Evolutionary conservation across 2,329 filamentous ascomycete species (phyloP), one percentile per base, ranked within the genome.

Genomic region (Cladosporium oxysporum): DNA sequence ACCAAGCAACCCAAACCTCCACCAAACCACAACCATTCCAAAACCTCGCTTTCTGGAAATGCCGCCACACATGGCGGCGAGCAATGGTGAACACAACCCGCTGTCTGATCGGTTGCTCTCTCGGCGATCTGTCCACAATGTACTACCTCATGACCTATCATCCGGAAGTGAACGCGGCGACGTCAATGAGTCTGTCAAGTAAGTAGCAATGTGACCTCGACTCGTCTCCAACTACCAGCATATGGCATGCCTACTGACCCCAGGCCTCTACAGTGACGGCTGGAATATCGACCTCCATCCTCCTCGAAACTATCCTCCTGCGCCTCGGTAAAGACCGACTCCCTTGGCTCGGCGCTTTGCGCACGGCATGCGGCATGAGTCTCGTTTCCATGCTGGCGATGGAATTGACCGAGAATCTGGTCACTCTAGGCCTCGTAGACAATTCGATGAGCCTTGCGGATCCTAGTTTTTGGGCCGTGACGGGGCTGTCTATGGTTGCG

Each of bases 301-400:
- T 57, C 6, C 50, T 63, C 16, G 61, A 63, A 31, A 63, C 61
- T 16, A 11, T 33, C 16, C 61, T 63, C 23, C 50, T 63, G 3
- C 50, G 37, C 16, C 50, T 63, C 10, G 61, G 61, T 35, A 57
- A 55, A 33, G 61, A 63, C 37, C 35, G 26, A 10, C 28, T 63
- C 1, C 14, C 61, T 2, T 63, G 61, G 61, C 16, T 12, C 10
- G 35, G 16, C 37, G 61, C 61, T 4, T 3, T 33, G 29, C 49
- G 49, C 26, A 63, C 61, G 1, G 61, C 61, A 1, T 63, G 61
- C 26, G 61, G 61, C 2, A 63, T 63, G 61, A 63, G 61, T 26
- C 35, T 63, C 7, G 49, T 63, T 4, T 63, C 61, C 5, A 63
- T 63, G 61, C 26, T 63, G 26, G 61, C 61, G 18, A 63, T 63